Base-by-base conservation (phyloP, 345 rosid species). In the Populus davidiana region DNA sequence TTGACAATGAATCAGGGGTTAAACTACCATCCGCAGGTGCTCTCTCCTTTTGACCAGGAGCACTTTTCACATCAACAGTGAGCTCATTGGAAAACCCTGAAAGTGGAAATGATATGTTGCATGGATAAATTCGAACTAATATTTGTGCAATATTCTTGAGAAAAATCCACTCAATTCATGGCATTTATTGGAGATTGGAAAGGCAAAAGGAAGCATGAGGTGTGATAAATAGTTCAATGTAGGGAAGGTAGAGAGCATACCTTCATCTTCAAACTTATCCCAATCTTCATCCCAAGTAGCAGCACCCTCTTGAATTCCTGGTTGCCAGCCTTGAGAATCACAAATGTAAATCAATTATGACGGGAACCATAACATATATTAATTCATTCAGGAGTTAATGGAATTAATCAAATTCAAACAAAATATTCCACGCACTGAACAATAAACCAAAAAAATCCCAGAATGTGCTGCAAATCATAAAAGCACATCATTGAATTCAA, bases 241-340 rank as follows among this genome's bases (percentile, higher is more conserved):
- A 33, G 79, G 41, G 67, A 67, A 70, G 43, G 39, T 20, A 44
- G 29, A 35, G 27, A 35, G 27, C 49, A 63, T 69, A 91, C 99
- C 98, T 89, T 90, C 96, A 88, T 96, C 99, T 87, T 91, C 97
- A 86, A 96, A 93, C 83, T 96, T 93, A 81, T 96, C 99, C 97
- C 99, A 96, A 20, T 93, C 99, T 88, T 96, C 99, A 88, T 93
- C 96, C 99, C 98, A 96, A 54, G 88, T 81, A 78, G 90, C 91
- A 65, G 98, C 96, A 70, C 86, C 89, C 85, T 88, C 98, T 80
- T 86, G 95, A 81, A 96, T 82, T 82, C 99, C 99, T 85, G 99
- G 98, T 79, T 92, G 94, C 96, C 99, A 96, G 79, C 98, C 99
- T 96, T 80, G 39, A 67, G 27, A 62, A 67, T 69, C 52, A 69